These are phyloP conservation scores for Lodderomyces orthopsilosis DNA, from an alignment of 1,139 yeast species.

Conservation along the genomic window DNA sequence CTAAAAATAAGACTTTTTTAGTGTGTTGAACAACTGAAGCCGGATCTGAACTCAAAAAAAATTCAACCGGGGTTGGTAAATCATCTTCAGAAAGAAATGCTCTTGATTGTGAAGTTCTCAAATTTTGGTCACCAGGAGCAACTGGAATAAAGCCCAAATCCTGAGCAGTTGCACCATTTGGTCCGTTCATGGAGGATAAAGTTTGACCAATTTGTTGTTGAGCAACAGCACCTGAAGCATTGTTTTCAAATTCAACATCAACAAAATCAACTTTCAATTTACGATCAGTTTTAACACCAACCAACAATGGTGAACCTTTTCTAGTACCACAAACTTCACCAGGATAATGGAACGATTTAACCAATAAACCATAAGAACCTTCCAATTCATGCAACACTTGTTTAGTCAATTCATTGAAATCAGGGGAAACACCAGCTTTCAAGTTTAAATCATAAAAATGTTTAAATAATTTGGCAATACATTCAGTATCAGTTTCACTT, in stretches of 20 bases:
- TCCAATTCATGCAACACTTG: conserved; percentile 90
- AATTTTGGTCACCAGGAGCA: conserved; percentile 47
- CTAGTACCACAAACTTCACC: conserved; percentile 96
- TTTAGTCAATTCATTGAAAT: conserved; percentile 89
- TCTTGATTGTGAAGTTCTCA: conserved; percentile 89
- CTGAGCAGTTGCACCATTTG: conserved; percentile 11
- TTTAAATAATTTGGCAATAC: conserved; percentile 92
- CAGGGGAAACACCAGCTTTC: conserved; percentile 50
- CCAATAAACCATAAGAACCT: conserved; percentile 96
- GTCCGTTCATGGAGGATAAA: conserved; percentile 7
- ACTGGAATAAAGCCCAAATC: conserved; percentile 36
- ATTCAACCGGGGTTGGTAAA: conserved; percentile 90
- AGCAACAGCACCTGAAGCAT: conserved; percentile 4
- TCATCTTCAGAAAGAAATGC: conserved; percentile 92
- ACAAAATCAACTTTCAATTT: conserved; percentile 97
- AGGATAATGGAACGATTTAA: conserved; percentile 89
- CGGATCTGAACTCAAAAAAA: conserved; percentile 95
- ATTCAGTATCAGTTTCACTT: conserved; percentile 96
- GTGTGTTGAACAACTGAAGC: conserved; percentile 98
- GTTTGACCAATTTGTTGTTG: conserved; percentile 18
- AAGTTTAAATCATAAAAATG: conserved; percentile 82
- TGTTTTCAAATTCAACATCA: conserved; percentile 90
- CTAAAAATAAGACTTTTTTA: conserved; percentile 91
- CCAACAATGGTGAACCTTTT: conserved; percentile 95
- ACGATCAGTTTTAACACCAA: conserved; percentile 95